A percentile compares a stretch with the other conserved stretches of the same genome.
These are phyloP conservation scores for Pseudozyma flocculosa DNA, from an alignment of 1,284 basidiomycete genomes.

Conservation along the genomic window DNA sequence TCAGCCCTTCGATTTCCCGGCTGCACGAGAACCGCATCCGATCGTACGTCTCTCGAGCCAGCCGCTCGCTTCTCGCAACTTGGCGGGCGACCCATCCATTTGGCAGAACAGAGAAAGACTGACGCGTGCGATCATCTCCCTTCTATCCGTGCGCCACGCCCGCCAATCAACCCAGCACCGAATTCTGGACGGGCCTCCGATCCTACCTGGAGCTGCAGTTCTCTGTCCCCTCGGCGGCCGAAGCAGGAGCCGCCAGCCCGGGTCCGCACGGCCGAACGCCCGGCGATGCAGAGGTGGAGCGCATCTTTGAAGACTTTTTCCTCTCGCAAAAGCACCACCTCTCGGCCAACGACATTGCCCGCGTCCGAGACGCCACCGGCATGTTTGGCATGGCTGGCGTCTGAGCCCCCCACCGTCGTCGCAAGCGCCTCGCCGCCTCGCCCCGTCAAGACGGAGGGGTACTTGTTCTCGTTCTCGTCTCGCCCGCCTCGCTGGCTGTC, in stretches of 20 bases:
- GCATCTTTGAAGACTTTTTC: conserved; percentile 57
- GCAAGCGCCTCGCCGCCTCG: conserved; percentile 3
- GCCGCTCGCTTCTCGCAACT: neutral
- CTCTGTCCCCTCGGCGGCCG: conserved; percentile 19
- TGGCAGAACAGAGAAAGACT: too few species aligned
- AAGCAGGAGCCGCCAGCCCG: conserved; percentile 25
- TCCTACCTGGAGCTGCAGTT: conserved; percentile 48
- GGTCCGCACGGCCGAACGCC: conserved; percentile 17
- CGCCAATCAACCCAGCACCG: too few species aligned
- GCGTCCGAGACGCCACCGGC: conserved; percentile 49
- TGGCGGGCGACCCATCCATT: neutral
- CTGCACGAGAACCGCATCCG: conserved; percentile 45
- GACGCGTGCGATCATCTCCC: too few species aligned
- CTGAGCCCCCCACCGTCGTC: conserved; percentile 1
- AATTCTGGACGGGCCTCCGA: conserved; percentile 51
- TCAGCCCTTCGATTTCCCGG: conserved; percentile 42
- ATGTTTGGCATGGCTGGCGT: conserved; percentile 52
- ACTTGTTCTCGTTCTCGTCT: too few species aligned
- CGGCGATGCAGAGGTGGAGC: conserved; percentile 51
- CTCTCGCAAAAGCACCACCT: conserved; percentile 51
- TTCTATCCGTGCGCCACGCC: neutral
- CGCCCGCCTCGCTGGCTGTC: too few species aligned
- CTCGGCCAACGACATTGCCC: conserved; percentile 50
- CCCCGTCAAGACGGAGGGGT: too few species aligned
- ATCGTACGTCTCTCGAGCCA: conserved; percentile 7